Percentiles rank a stretch among this genome's conserved stretches.
phyloP scores from a whole-genome alignment of 1,139 yeast genomes.

The Magnusiomyces sp. region DNA sequence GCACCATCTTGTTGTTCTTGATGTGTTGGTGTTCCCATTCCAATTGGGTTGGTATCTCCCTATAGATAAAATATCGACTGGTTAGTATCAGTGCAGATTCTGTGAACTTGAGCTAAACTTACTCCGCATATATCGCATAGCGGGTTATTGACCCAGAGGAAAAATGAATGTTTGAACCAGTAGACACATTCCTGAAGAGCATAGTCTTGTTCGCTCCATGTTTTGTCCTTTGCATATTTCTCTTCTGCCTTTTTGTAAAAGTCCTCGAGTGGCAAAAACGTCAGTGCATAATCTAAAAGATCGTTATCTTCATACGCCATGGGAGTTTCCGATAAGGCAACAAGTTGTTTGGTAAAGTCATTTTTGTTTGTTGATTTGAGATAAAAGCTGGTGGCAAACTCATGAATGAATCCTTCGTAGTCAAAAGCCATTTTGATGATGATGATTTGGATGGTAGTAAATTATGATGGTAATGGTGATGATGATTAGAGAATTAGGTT shows the following conservation, averaged over 20 bases:
- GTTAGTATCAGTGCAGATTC: conserved; percentile 13
- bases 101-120: conserved; percentile 22
- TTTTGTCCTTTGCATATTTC: conserved; percentile 27
- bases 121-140: conserved; percentile 50
- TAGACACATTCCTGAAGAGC: conserved; percentile 56
- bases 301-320: conserved; percentile 32
- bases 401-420: neutral
- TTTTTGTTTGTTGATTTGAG: neutral
- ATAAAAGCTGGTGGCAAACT: neutral
- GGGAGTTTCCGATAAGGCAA: conserved; percentile 19
- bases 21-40: conserved; percentile 33
- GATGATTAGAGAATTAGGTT: too few relatives aligned
- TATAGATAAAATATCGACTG: too few relatives aligned
- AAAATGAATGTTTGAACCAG: conserved; percentile 76
- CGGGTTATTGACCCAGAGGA: conserved; percentile 75
- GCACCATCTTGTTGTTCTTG: conserved; percentile 43
- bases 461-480: too few relatives aligned
- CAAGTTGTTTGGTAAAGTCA: conserved; percentile 5
- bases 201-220: conserved; percentile 54
- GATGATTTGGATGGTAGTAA: neutral
- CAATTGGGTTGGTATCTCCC: conserved; percentile 31
- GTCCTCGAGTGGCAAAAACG: conserved; percentile 33
- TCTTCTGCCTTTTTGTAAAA: conserved; percentile 35
- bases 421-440: neutral
- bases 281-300: conserved; percentile 33